Evolutionary conservation across 257 asterid species (phyloP).

Genomic region (Pogostemon cablin): DNA sequence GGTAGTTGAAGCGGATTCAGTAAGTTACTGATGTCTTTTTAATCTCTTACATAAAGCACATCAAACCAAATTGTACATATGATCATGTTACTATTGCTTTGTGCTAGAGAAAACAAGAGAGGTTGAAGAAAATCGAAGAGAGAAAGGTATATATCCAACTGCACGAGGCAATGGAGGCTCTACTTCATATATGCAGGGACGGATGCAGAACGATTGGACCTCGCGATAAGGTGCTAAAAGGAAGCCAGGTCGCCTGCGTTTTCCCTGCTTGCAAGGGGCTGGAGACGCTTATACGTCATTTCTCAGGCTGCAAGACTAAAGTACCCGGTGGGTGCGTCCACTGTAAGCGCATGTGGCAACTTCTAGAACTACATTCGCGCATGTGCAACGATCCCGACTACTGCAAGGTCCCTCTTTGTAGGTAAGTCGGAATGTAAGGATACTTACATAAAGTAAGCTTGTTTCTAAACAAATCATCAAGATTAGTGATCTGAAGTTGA

Average conservation of each 20-base stretch:
- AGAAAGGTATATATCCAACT: constrained; percentile 76
- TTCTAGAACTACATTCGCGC: constrained; percentile 81
- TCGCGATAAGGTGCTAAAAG: constrained; percentile 67
- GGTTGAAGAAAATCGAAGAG: constrained; percentile 69
- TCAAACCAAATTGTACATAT: background rate
- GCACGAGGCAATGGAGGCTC: constrained; percentile 94
- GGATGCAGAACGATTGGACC: constrained; percentile 95
- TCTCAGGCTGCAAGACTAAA: constrained; percentile 63
- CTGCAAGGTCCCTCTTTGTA: constrained; percentile 95
- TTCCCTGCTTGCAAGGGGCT: constrained; percentile 88
- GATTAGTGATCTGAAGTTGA: no score
- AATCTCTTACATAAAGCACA: background rate
- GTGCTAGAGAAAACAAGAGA: constrained; percentile 76
- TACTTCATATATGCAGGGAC: constrained; percentile 78
- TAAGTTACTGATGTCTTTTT: constrained; percentile 45
- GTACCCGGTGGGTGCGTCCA: constrained; percentile 91
- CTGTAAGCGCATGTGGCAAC: constrained; percentile 97
- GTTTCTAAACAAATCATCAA: no score
- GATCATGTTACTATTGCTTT: constrained; percentile 10
- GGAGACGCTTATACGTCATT: constrained; percentile 79
- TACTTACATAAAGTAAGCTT: no score
- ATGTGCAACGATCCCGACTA: constrained; percentile 74
- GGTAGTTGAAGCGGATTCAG: constrained; percentile 83
- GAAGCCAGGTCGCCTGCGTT: constrained; percentile 52
- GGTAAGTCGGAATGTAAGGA: constrained; percentile 38